Evolutionary conservation across 2,329 filamentous ascomycete genomes (phyloP), one percentile per base, ranked within the genome.

Genomic region (Trichoderma sp.): DNA sequence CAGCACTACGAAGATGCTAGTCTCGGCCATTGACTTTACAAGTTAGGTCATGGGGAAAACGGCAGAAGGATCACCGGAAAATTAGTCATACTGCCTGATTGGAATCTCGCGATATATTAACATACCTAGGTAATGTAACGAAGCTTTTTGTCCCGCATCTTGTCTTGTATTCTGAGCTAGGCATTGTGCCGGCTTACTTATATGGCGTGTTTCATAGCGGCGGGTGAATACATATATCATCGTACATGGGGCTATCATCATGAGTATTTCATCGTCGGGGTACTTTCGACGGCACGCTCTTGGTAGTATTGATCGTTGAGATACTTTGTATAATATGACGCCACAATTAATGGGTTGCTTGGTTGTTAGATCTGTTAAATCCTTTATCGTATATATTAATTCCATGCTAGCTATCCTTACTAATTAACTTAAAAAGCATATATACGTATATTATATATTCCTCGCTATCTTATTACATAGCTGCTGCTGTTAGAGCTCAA

Each of bases 21-120:
- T 51, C 56, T 69, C 66, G 66, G 66, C 66, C 36, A 68, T 68
- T 60, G 53, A 43, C 65, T 26, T 60, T 58, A 43, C 6, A 6
- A 60, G 65, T 68, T 68, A 68, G 53, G 30, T 7, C 53, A 18
- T 28, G 34, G 24, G 34, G 28, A 47, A 57, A 53, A 14, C 0
- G 12, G 34, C 12, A 6, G 34, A 36, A 36, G 34, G 34, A 61
- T 39, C n/a, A 9, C 15, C 6, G 34, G 34, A 36, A 62, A 63
- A 63, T 66, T 66, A 66, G 47, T 36, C n/a, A 51, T 34, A 11
- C 26, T 28, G 6, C 18, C 12, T 43, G 9, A 18, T 47, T 24
- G 4, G 36, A 43, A 21, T 51, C 12, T 53, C 28, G 6, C 39
- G 26, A 65, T 53, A 8, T 11, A 32, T 32, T 32, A 32, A 4